phyloP scores from a whole-genome alignment of 2,329 filamentous ascomycete species.

The Capronia coronata region DNA sequence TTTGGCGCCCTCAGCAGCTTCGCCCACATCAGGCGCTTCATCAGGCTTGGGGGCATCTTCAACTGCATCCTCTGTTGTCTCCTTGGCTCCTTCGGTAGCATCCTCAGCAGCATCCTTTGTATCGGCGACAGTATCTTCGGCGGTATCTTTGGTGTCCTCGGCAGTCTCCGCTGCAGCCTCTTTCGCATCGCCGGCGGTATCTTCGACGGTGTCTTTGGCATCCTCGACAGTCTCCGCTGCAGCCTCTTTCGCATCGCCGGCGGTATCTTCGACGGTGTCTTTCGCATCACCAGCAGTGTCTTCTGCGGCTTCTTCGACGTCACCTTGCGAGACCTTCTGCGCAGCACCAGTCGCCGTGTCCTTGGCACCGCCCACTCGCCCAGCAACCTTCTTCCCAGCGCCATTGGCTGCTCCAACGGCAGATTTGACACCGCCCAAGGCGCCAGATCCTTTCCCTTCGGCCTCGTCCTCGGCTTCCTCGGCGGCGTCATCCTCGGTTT shows the following conservation, averaged over 20 bases:
- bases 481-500: conserved; percentile 44
- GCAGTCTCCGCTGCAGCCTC: conserved; percentile 40
- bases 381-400: conserved; percentile 28
- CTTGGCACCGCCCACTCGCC: conserved; percentile 27
- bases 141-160: conserved; percentile 29
- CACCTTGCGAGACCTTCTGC: conserved; percentile 24
- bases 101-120: conserved; percentile 31
- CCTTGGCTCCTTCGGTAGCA: conserved; percentile 20
- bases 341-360: conserved; percentile 28
- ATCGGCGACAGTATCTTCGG: conserved; percentile 25
- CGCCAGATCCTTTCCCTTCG: conserved; percentile 27
- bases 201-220: conserved; percentile 21
- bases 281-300: conserved; percentile 29
- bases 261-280: conserved; percentile 17
- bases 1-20: conserved; percentile 30
- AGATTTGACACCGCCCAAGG: conserved; percentile 19
- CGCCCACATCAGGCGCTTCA: conserved; percentile 17
- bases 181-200: conserved; percentile 31
- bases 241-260: conserved; percentile 8
- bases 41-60: conserved; percentile 28
- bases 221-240: conserved; percentile 28
- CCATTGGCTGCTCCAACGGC: conserved; percentile 20
- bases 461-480: conserved; percentile 29
- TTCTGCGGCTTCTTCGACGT: conserved; percentile 23
- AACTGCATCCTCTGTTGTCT: conserved; percentile 19